A percentile compares a stretch with the other conserved stretches of the same genome.
Evolutionary conservation across 371 early-diverging fungal species (phyloP).

Genomic region (Saksenaea oblongispora): DNA sequence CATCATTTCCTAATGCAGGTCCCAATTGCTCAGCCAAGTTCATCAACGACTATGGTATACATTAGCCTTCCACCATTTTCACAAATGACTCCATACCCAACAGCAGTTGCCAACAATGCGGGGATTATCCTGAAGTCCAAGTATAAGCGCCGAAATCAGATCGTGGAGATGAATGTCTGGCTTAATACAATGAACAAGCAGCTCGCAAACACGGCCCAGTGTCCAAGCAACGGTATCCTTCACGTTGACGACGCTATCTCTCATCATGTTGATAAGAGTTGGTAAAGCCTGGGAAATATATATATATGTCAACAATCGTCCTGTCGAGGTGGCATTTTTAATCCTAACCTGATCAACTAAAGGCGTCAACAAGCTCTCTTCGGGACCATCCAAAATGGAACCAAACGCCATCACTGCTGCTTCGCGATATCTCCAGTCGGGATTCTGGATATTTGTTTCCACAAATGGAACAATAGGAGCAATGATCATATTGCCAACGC

Average conservation of each 20-base stretch:
- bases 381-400: slow-evolving; percentile 94
- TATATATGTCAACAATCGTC: background rate
- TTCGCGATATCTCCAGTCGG: slow-evolving; percentile 92
- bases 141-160: slow-evolving; percentile 75
- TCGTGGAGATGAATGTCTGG: slow-evolving; percentile 72
- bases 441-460: slow-evolving; percentile 76
- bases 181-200: slow-evolving; percentile 71
- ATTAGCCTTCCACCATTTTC: background rate
- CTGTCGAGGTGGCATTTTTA: background rate
- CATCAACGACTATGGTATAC: slow-evolving; percentile 69
- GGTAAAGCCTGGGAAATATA: slow-evolving; percentile 76
- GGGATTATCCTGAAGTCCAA: slow-evolving; percentile 81
- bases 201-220: slow-evolving; percentile 87
- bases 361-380: slow-evolving; percentile 60
- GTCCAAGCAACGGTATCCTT: slow-evolving; percentile 98
- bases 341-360: slow-evolving; percentile 68
- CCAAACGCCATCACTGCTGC: slow-evolving; percentile 98
- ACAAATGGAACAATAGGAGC: slow-evolving; percentile 87
- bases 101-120: slow-evolving; percentile 92
- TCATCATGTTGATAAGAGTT: slow-evolving; percentile 85
- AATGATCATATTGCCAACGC: slow-evolving; percentile 78
- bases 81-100: slow-evolving; percentile 50
- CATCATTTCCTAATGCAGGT: slow-evolving; percentile 46
- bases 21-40: slow-evolving; percentile 81
- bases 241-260: slow-evolving; percentile 82